Base-by-base conservation (phyloP, 148 eudicot genomes). In the Cornus controversa region DNA sequence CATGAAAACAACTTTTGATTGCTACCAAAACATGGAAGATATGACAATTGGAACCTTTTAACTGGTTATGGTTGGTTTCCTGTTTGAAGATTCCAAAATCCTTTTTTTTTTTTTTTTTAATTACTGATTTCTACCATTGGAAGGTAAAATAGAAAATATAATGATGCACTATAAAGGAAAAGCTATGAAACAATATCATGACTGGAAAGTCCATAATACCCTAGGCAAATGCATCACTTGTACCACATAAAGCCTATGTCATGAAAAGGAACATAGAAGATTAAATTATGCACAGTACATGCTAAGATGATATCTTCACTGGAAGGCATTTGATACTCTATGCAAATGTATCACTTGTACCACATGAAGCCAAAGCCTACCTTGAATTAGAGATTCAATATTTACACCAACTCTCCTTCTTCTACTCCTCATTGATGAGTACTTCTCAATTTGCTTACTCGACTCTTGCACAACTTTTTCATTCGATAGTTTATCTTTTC, bases 391-490 rank as follows among this genome's bases (percentile, higher is more conserved):
- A 69, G 80, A 71, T 72, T 47, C 82, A 66, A 74, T 34, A 73
- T 74, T 86, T 24, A 71, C 50, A 66, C 47, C 62, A 75, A 64
- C 47, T 37, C 62, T 81, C 68, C 67, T 80, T 71, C 73, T 67
- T 77, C 72, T 81, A 76, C 82, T 87, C 75, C 84, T 90, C 80
- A 66, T 85, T 36, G 68, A 15, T 13, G 78, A 15, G 72, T 27
- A 57, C 58, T 66, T 71, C 28, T 72, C 71, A 36, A 8, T 40
- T 50, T 47, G 47, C 63, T 50, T 29, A 54, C 26, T 9, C 58
- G 77, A 71, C 29, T 66, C 82, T 54, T 57, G 47, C 70, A 18
- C 76, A 66, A 66, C 63, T 25, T 82, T 73, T 64, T 71, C 87
- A 47, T 27, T 79, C 18, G 67, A 45, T 66, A 54, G 67, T 74